Base-by-base conservation (phyloP, 805 yeast species). In the Teunomyces atbi region DNA sequence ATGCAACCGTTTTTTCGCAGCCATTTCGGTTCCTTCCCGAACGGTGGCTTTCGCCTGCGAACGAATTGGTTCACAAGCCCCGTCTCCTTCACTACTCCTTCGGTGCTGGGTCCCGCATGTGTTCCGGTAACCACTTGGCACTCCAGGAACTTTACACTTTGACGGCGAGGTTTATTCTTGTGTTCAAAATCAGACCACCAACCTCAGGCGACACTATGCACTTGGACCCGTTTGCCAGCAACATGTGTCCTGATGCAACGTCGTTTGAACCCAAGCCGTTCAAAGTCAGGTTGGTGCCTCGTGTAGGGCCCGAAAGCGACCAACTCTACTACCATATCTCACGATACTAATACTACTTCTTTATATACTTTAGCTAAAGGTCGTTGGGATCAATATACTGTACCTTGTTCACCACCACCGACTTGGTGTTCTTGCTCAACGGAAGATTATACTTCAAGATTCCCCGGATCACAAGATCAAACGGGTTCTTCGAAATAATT, bases 391-490 rank as follows among this genome's bases (percentile, higher is more conserved):
- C 83, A 18, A 86, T 76, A 29, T 68, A 66, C 3, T 78, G 74
- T 6, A 77, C 71, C 55, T 81, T 81, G 48, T 82, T 83, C 7
- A 87, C 81, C 2, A 83, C 80, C 3, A 84, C 76, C 0, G 86
- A 77, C 56, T 79, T 77, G 41, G 72, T 73, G 6, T 75, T 70
- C 41, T 59, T 58, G 30, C 64, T 58, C 51, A 91, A 72, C 1
- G 96, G 94, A 44, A 90, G 71, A 42, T 78, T 79, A 64, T 92
- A 92, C 57, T 79, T 82, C 60, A 92, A 74, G 18, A 84, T 82
- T 1, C 98, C 98, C 42, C 96, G 73, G 3, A 92, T 74, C 16
- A 89, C 86, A 53, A 92, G 69, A 49, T 89, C 96, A 62, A 91
- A 92, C 10, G 96, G 96, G 59, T 87, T 79, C 49, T 81, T 78